These are phyloP conservation scores for Hypoxylon sp. DNA, from an alignment of 2,329 filamentous ascomycete genomes.

Conservation along the genomic window DNA sequence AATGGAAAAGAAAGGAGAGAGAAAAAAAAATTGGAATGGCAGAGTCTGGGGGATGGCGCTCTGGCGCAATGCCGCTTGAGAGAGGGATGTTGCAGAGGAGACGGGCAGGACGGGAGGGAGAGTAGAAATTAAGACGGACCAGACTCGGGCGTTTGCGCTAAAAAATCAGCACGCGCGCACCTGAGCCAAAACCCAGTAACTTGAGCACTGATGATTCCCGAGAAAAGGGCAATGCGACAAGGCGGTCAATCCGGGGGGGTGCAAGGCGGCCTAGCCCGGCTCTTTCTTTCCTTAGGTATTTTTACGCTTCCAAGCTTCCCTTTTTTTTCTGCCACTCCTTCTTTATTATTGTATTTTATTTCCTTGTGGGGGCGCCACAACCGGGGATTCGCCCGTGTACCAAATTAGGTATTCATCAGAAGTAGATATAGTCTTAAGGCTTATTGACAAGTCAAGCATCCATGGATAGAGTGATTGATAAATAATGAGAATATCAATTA, in stretches of 20 bases:
- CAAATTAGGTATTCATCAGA: constrained; percentile 16
- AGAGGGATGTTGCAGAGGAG: constrained; percentile 41
- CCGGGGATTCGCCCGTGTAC: constrained; percentile 32
- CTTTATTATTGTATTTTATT: constrained; percentile 28
- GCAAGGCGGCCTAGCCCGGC: constrained; percentile 41
- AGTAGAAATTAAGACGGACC: constrained; percentile 43
- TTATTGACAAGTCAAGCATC: background rate
- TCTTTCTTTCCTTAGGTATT: constrained; percentile 29
- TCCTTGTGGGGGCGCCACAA: constrained; percentile 32
- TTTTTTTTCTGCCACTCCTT: constrained; percentile 11
- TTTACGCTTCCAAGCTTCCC: constrained; percentile 12
- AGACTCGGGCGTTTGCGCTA: constrained; percentile 45
- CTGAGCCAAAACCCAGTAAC: constrained; percentile 33
- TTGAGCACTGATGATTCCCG: constrained; percentile 42
- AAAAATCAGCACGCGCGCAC: constrained; percentile 45
- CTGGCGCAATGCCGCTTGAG: constrained; percentile 40
- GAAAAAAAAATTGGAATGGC: constrained; percentile 22
- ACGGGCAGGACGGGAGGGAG: constrained; percentile 42
- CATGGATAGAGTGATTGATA: too few relatives aligned
- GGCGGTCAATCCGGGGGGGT: constrained; percentile 44
- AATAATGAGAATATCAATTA: background rate
- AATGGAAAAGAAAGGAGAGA: constrained; percentile 18
- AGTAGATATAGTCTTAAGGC: background rate
- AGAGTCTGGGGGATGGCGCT: constrained; percentile 35
- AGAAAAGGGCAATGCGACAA: constrained; percentile 41